Base-by-base conservation (phyloP, 1,284 basidiomycete genomes). In the Ustilago shanxiensis region DNA sequence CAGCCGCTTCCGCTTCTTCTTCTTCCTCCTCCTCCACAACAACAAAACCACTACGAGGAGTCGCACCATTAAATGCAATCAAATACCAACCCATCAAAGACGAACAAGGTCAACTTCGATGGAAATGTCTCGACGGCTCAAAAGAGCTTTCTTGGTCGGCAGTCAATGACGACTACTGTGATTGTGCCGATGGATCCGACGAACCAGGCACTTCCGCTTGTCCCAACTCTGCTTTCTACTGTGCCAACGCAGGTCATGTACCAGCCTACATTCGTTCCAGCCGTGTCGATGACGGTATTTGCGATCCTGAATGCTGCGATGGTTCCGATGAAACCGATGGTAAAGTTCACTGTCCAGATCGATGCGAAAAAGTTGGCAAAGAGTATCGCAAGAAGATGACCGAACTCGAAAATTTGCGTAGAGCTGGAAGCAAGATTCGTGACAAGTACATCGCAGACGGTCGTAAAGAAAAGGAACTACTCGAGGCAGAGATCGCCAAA, bases 301-400 rank as follows among this genome's bases (percentile, higher is more conserved):
- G 96, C 95, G 95, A 99, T 83, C 89, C 90, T 2, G 91, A 95
- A 83, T 99, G 97, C 85, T 99, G 96, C 85, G 96, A 99, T 83
- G 97, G 97, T n/a, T 94, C 94, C 0, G 96, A 99, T 86, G 96
- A 99, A 87, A 88, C 87, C 5, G 81, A 83, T 37, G 80, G 81
- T 52, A 85, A 86, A 56, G 60, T 79, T 5, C 88, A 92, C 13
- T 99, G 96, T 84, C 88, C 90, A 22, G 91, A 98, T 85, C 87
- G 87, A 6, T 99, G 96, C 85, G 89, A 89, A 53, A 90, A 92
- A 81, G 89, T 93, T 41, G 94, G 95, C 1, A 90, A 90, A 67
- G 90, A 86, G 51, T 90, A 93, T 86, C 88, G 91, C 69, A 90
- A 90, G 84, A 89, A 90, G 79, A 86, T 88, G 35, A 92, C 92